Conservation (phyloP, 164 flowering plant species). For the Magnolia officinalis region DNA sequence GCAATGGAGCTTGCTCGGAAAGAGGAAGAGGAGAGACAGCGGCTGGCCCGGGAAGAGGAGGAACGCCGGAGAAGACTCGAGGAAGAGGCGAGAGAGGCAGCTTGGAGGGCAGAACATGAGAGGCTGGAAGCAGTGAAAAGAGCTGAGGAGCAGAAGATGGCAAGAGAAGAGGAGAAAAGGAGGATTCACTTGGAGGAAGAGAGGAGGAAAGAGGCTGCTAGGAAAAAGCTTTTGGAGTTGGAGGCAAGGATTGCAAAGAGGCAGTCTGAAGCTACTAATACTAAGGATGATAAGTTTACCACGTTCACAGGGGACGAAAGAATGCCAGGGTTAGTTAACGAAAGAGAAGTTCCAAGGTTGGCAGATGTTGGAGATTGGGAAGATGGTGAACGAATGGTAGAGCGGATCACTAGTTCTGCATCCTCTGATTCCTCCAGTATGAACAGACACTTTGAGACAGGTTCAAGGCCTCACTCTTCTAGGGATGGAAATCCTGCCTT, state of each 20-base stretch:
- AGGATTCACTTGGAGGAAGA: conserved; percentile 80
- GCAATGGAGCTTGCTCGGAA: conserved; percentile 75
- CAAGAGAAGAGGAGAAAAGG: conserved; percentile 85
- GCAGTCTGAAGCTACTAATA: conserved; percentile 37
- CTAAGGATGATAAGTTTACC: conserved; percentile 29
- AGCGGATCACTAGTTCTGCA: conserved; percentile 67
- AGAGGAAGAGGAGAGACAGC: conserved; percentile 85
- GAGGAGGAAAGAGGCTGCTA: conserved; percentile 95
- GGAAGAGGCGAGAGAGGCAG: conserved; percentile 89
- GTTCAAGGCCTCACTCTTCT: conserved; percentile 40
- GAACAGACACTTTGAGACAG: conserved; percentile 48
- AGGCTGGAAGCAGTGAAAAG: conserved; percentile 50
- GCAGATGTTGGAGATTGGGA: conserved; percentile 76
- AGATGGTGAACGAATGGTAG: conserved; percentile 88
- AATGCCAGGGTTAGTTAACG: conserved; percentile 25
- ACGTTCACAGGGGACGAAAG: conserved; percentile 36
- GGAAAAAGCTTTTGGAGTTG: conserved; percentile 83
- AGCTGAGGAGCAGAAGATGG: conserved; percentile 74
- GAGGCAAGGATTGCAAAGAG: conserved; percentile 86
- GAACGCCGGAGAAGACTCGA: conserved; percentile 68
- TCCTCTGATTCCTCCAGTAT: conserved; percentile 63
- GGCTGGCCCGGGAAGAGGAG: conserved; percentile 71
- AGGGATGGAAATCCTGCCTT: conserved; percentile 45
- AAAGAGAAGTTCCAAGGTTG: conserved; percentile 33
- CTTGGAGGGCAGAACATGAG: conserved; percentile 93